These are phyloP conservation scores for Brettanomyces bruxellensis DNA, from an alignment of 805 yeast species.

Conservation along the genomic window DNA sequence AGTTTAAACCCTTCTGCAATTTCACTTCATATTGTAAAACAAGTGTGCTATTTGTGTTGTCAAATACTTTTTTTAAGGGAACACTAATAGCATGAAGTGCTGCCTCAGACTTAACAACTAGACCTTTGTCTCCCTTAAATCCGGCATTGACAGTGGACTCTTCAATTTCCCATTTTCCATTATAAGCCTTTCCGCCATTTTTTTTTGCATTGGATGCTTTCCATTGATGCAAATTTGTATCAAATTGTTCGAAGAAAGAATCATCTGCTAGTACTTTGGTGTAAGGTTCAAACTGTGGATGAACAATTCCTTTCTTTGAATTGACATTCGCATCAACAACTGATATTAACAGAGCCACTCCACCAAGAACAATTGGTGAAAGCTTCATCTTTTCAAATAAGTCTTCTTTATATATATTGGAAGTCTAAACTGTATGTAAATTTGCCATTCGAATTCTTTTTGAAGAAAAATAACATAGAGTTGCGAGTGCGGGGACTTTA, in stretches of 20 bases:
- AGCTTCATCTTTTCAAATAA: constrained; percentile 5
- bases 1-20: constrained; percentile 64
- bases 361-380: constrained; percentile 7
- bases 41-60: constrained; percentile 53
- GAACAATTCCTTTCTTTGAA: constrained; percentile 12
- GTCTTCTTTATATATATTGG: too few species aligned
- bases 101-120: constrained; percentile 67
- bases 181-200: constrained; percentile 48
- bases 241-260: constrained; percentile 63
- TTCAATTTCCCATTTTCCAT: constrained; percentile 71
- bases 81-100: constrained; percentile 78
- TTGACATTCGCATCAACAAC: constrained; percentile 1
- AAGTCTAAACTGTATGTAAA: too few species aligned
- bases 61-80: constrained; percentile 45
- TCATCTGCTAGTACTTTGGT: constrained; percentile 28
- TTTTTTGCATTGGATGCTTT: constrained; percentile 47
- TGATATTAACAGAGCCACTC: constrained; percentile 7
- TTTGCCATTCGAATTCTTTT: too few species aligned
- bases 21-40: constrained; percentile 89
- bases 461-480: too few species aligned
- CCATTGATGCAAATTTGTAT: constrained; percentile 40
- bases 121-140: constrained; percentile 58
- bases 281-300: constrained; percentile 29
- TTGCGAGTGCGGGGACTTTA: too few species aligned
- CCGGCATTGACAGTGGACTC: constrained; percentile 52